phyloP scores from a whole-genome alignment of 768 basidiomycete species.

The Myochromella boudieri region DNA sequence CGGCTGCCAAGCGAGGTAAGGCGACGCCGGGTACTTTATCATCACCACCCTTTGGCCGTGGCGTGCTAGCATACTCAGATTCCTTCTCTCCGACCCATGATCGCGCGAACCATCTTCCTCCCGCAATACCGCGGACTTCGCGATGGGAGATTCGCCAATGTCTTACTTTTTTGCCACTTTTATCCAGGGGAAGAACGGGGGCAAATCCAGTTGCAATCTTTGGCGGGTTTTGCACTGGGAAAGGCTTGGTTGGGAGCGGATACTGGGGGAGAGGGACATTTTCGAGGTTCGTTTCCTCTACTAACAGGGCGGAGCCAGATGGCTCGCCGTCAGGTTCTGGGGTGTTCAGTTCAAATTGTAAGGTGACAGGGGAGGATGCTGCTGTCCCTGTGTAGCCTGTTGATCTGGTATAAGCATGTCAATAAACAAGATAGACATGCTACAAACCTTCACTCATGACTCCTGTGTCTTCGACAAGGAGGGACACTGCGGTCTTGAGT shows the following conservation, averaged over 20 bases:
- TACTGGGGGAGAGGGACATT: slow-evolving; percentile 68
- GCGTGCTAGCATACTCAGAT: slow-evolving; percentile 54
- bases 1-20: slow-evolving; percentile 36
- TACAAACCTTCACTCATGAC: slow-evolving; percentile 62
- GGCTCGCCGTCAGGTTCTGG: slow-evolving; percentile 46
- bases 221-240: slow-evolving; percentile 75
- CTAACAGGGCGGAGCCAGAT: slow-evolving; percentile 25
- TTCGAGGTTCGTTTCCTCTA: slow-evolving; percentile 54
- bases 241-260: slow-evolving; percentile 79
- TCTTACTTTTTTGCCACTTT: slow-evolving; percentile 57
- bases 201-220: slow-evolving; percentile 79
- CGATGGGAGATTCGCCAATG: slow-evolving; percentile 75
- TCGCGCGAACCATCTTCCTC: slow-evolving; percentile 77
- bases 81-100: slow-evolving; percentile 88
- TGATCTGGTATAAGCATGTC: slow-evolving; percentile 6
- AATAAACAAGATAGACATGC: background rate
- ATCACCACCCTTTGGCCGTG: slow-evolving; percentile 27
- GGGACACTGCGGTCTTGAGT: slow-evolving; percentile 28
- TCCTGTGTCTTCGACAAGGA: slow-evolving; percentile 48
- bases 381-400: slow-evolving; percentile 67
- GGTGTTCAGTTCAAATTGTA: slow-evolving; percentile 44
- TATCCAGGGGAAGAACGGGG: slow-evolving; percentile 65
- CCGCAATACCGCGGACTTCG: slow-evolving; percentile 80
- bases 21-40: slow-evolving; percentile 29
- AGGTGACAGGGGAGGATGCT: slow-evolving; percentile 67